Evolutionary conservation across 73 alveolate species (phyloP).

Genomic region (Uronychia setigera): DNA sequence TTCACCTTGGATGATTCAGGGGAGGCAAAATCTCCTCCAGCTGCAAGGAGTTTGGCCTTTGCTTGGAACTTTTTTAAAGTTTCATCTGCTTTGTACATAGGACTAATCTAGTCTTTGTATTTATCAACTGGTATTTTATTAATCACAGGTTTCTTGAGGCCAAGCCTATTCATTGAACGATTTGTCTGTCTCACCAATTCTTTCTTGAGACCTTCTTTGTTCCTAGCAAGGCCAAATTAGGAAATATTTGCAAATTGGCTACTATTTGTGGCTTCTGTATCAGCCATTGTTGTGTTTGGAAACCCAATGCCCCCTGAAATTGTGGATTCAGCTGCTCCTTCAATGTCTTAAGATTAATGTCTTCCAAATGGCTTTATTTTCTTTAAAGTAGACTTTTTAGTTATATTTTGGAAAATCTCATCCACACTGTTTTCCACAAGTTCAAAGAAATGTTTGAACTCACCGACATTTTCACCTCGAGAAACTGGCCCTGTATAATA

Average conservation of each 20-base stretch:
- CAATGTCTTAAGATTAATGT: no score
- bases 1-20: no score
- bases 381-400: not conserved
- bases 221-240: not conserved
- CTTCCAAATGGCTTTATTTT: no score
- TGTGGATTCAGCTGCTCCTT: no score
- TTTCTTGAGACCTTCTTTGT: not conserved
- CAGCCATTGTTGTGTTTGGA: no score
- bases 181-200: not conserved
- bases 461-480: not conserved
- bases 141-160: not conserved
- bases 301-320: no score
- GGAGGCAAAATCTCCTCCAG: no score
- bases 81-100: not conserved
- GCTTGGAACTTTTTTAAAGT: not conserved
- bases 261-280: no score
- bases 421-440: not conserved
- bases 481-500: no score
- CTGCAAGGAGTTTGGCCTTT: no score
- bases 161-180: not conserved
- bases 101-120: not conserved
- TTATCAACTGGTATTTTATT: not conserved
- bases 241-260: no score
- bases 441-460: not conserved
- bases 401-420: not conserved